Conservation (phyloP, 2,329 filamentous ascomycete species). For the Tolypocladium nubicola region DNA sequence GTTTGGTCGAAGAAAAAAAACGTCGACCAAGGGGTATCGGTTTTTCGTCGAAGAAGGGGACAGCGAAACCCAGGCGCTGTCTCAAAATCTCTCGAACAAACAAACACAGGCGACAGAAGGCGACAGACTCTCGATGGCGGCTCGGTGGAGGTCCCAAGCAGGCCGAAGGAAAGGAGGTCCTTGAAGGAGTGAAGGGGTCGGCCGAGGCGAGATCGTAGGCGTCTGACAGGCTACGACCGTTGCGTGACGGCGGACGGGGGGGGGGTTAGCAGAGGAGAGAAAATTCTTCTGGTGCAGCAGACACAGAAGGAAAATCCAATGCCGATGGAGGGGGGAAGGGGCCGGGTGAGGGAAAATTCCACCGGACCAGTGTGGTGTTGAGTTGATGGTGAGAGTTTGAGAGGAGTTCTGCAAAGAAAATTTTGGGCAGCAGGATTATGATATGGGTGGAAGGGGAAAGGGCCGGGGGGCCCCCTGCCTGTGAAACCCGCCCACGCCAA, state of each 20-base stretch:
- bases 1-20: constrained; percentile 7
- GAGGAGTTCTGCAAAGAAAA: constrained; percentile 23
- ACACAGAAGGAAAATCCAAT: constrained; percentile 23
- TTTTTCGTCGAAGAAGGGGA: not conserved
- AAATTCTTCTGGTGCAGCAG: constrained; percentile 17
- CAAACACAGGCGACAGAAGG: constrained; percentile 3
- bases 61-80: constrained; percentile 1
- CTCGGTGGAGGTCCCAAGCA: constrained; percentile 12
- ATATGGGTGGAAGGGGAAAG: constrained; percentile 20
- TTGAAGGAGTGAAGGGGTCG: constrained; percentile 18
- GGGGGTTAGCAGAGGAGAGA: constrained; percentile 12
- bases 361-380: constrained; percentile 25
- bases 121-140: constrained; percentile 9
- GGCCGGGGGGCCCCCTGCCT: constrained; percentile 5
- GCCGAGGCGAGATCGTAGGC: constrained; percentile 14
- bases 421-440: constrained; percentile 25
- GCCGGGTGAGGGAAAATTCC: constrained; percentile 21
- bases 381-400: constrained; percentile 24
- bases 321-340: constrained; percentile 18
- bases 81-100: constrained; percentile 3
- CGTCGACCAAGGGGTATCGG: constrained; percentile 4
- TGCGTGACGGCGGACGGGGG: constrained; percentile 15
- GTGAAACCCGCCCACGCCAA: not conserved
- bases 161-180: constrained; percentile 10
- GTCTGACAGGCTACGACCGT: constrained; percentile 20